Percentiles rank a stretch among this genome's conserved stretches.
Evolutionary conservation across 495 filamentous ascomycete species (phyloP).

Genomic region (Daldinia caldariorum): DNA sequence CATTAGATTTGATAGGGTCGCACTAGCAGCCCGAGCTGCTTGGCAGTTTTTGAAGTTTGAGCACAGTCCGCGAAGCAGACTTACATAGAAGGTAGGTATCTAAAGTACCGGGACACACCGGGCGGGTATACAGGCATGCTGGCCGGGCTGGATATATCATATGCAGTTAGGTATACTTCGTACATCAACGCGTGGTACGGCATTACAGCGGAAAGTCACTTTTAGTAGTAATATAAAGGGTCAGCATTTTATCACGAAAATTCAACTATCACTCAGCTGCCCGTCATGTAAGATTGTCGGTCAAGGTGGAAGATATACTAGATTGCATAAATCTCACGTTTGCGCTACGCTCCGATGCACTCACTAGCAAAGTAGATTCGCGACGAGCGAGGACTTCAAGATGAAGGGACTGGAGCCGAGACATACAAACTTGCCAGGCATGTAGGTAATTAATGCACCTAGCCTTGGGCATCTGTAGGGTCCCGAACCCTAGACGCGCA

Average conservation of each 20-base stretch:
- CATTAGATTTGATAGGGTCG: conserved; percentile 23
- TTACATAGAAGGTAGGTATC: no score
- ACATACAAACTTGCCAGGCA: not conserved
- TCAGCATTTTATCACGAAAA: conserved; percentile 17
- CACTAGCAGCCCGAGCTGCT: conserved; percentile 18
- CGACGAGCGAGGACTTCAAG: not conserved
- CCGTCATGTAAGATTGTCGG: conserved; percentile 38
- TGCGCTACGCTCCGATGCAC: not conserved
- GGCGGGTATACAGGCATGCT: no score
- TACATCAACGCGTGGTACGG: no score
- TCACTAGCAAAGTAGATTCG: not conserved
- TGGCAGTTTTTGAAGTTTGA: conserved; percentile 6
- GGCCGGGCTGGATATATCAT: no score
- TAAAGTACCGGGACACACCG: no score
- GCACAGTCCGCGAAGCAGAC: not conserved
- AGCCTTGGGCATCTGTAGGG: not conserved
- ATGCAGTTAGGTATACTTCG: no score
- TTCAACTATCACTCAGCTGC: conserved; percentile 37
- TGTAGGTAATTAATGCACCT: no score
- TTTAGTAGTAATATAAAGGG: conserved; percentile 10
- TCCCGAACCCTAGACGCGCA: not conserved
- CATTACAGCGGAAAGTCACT: not conserved
- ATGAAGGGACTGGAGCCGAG: not conserved
- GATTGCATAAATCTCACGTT: not conserved
- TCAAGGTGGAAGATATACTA: conserved; percentile 22